Evolutionary conservation across 805 yeast genomes (phyloP).

Genomic region (Suhomyces canberraensis): DNA sequence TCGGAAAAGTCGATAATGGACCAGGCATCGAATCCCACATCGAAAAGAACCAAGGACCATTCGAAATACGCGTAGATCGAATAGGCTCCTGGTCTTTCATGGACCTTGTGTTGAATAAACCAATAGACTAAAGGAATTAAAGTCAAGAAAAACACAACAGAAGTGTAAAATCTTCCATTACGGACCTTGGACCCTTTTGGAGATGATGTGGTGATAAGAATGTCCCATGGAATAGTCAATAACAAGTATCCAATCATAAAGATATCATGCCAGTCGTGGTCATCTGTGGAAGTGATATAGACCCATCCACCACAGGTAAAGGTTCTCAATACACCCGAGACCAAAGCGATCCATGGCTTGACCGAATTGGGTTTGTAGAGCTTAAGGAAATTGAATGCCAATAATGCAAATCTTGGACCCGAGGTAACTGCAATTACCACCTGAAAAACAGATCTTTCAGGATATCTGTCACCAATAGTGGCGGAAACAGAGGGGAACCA

Average conservation of each 20-base stretch:
- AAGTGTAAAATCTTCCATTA: slow-evolving; percentile 50
- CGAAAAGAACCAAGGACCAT: slow-evolving; percentile 84
- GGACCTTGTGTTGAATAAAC: slow-evolving; percentile 91
- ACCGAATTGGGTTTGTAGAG: slow-evolving; percentile 34
- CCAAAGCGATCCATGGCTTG: slow-evolving; percentile 41
- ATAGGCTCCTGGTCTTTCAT: slow-evolving; percentile 87
- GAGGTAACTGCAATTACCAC: slow-evolving; percentile 87
- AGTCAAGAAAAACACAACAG: slow-evolving; percentile 62
- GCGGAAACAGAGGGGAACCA: slow-evolving; percentile 99
- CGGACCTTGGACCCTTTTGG: slow-evolving; percentile 44
- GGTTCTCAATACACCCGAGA: slow-evolving; percentile 80
- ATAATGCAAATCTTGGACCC: slow-evolving; percentile 79
- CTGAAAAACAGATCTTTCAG: slow-evolving; percentile 92
- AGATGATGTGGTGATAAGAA: slow-evolving; percentile 54
- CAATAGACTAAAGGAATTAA: slow-evolving; percentile 81
- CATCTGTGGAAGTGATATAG: slow-evolving; percentile 93
- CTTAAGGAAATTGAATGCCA: slow-evolving; percentile 52
- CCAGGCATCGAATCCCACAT: slow-evolving; percentile 81
- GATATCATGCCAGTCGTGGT: slow-evolving; percentile 93
- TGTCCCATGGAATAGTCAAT: slow-evolving; percentile 89
- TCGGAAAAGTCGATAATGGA: slow-evolving; percentile 66
- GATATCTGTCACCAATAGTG: slow-evolving; percentile 94
- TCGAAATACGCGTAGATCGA: slow-evolving; percentile 92
- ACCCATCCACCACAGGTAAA: slow-evolving; percentile 99
- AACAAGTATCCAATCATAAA: slow-evolving; percentile 91